phyloP scores from a whole-genome alignment of 164 flowering plant genomes.

The Vitis vinifera region ASM3070453v1 NC_081810.1:10683501-10684000 shows the following conservation, averaged over 20 bases:
- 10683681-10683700: conserved; percentile 87
- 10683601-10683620: conserved; percentile 86
- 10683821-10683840: conserved; percentile 89
- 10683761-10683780: conserved; percentile 81
- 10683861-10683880: conserved; percentile 27
- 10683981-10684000: too few species aligned
- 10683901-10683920: too few species aligned
- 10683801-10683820: conserved; percentile 99
- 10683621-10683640: conserved; percentile 93
- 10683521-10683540: conserved; percentile 91
- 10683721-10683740: conserved; percentile 82
- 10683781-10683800: conserved; percentile 84
- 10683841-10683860: conserved; percentile 99
- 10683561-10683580: conserved; percentile 49
- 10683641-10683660: conserved; percentile 85
- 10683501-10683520: conserved; percentile 91
- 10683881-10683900: not conserved
- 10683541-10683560: conserved; percentile 55
- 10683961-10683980: too few species aligned
- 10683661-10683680: conserved; percentile 93
- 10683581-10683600: conserved; percentile 79
- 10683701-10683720: conserved; percentile 94
- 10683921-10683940: too few species aligned
- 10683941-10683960: too few species aligned
- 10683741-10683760: conserved; percentile 97